These are phyloP conservation scores for Pleurotus platypus DNA, from an alignment of 768 basidiomycete genomes.

Conservation along the genomic window DNA sequence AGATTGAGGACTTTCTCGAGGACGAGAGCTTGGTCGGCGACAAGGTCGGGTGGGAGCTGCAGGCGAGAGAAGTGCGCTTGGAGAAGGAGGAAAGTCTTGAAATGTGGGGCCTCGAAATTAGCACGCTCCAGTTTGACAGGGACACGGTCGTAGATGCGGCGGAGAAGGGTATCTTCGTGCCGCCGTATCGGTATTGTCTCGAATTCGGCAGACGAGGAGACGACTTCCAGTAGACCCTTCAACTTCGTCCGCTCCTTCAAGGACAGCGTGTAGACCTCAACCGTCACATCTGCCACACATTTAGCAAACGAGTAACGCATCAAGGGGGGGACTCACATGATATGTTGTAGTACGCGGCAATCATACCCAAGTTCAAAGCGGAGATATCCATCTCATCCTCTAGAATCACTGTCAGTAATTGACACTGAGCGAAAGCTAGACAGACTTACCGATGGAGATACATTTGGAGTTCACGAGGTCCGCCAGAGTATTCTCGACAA, in stretches of 20 bases:
- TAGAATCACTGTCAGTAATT: constrained; percentile 18
- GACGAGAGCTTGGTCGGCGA: constrained; percentile 84
- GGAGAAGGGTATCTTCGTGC: constrained; percentile 82
- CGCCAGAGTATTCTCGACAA: constrained; percentile 89
- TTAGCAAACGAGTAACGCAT: not conserved
- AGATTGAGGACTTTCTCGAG: constrained; percentile 89
- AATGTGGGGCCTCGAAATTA: constrained; percentile 93
- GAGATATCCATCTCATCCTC: constrained; percentile 94
- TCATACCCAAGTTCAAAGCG: constrained; percentile 96
- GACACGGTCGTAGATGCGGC: constrained; percentile 91
- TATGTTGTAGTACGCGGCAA: constrained; percentile 94
- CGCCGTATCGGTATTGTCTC: constrained; percentile 92
- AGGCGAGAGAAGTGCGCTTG: constrained; percentile 97
- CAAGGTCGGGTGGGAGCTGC: constrained; percentile 88
- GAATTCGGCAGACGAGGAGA: constrained; percentile 96
- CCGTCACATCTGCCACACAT: constrained; percentile 71
- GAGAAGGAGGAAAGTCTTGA: constrained; percentile 96
- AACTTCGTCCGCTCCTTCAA: constrained; percentile 96
- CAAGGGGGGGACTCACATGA: constrained; percentile 55
- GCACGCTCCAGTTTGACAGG: constrained; percentile 85
- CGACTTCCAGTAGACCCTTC: constrained; percentile 94
- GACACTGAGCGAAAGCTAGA: not conserved
- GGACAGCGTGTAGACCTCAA: constrained; percentile 95
- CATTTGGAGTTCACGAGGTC: constrained; percentile 95
- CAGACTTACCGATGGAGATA: constrained; percentile 71